A percentile compares a stretch with the other conserved stretches of the same genome.
phyloP scores from a whole-genome alignment of 2,329 filamentous ascomycete species.

The Lachnellula suecica region DNA sequence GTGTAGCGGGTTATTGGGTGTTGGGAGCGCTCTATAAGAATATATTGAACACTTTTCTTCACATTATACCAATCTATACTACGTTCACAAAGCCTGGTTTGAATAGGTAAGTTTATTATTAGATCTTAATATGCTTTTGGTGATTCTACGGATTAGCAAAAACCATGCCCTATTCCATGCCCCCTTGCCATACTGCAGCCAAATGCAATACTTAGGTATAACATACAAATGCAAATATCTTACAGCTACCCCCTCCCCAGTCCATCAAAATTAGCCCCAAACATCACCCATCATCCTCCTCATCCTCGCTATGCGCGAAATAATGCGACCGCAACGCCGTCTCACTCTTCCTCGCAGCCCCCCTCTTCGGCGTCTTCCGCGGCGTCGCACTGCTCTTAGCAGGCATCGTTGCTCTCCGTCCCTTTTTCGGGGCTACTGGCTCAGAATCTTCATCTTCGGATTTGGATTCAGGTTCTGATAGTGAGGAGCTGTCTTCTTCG shows the following conservation, averaged over 20 bases:
- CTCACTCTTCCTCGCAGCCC: slow-evolving; percentile 26
- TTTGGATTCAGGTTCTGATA: background rate
- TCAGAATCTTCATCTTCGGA: background rate
- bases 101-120: too few relatives aligned
- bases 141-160: too few relatives aligned
- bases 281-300: slow-evolving; percentile 13
- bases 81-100: too few relatives aligned
- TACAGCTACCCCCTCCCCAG: too few relatives aligned
- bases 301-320: slow-evolving; percentile 28
- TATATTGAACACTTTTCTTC: too few relatives aligned
- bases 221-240: too few relatives aligned
- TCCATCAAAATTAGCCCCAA: too few relatives aligned
- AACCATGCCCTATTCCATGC: too few relatives aligned
- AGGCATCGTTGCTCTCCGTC: background rate
- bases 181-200: too few relatives aligned
- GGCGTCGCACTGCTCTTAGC: slow-evolving; percentile 3
- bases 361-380: slow-evolving; percentile 26
- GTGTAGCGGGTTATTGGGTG: slow-evolving; percentile 4
- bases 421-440: background rate
- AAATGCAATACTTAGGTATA: too few relatives aligned
- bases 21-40: background rate
- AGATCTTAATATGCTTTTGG: too few relatives aligned
- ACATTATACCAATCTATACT: too few relatives aligned
- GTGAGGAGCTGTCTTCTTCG: background rate
- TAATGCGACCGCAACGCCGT: slow-evolving; percentile 29